Evolutionary conservation across 345 rosid species (phyloP), one percentile per base, ranked within the genome.

Genomic region (Firmiana major): DNA sequence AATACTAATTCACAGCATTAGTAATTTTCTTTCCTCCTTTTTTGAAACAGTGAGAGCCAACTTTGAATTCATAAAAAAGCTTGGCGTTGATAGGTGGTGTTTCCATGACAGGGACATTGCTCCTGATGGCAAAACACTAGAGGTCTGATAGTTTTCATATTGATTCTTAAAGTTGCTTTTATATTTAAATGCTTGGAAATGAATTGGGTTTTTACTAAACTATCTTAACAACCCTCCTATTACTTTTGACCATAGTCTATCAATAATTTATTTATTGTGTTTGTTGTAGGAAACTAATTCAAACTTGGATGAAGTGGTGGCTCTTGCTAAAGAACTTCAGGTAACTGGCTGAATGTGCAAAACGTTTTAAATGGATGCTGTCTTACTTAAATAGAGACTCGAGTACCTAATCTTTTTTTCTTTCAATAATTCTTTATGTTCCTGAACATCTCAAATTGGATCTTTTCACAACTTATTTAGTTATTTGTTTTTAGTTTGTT

Each of bases 91-190:
- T 64, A 60, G 82, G 76, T 93, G 99, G 99, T 93, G 98, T 83
- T 96, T 96, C 84, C 99, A 96, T 76, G 99, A 96, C 79, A 91
- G 98, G 76, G 98, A 96, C 84, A 91, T 96, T 15, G 97, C 99
- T 42, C 98, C 98, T 24, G 94, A 92, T 73, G 98, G 91, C 34
- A 80, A 76, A 77, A 90, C 94, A 40, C 85, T 96, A 51, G 86
- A 92, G 94, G 99, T 92, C 57, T 82, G 78, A 77, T 2, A n/a
- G 36, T 55, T 71, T 40, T 53, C 5, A 36, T 34, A n/a, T 11
- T 31, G 28, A 53, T 19, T 51, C 19, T 53, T 51, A 11, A 28
- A 71, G 19, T 31, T n/a, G 28, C 10, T 16, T 71, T 28, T 7
- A 16, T 10, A 22, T 54, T 21, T 71, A 26, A 31, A 42, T 49